Percentiles rank a stretch among this genome's conserved stretches.
Evolutionary conservation across 2,329 filamentous ascomycete genomes (phyloP).

Genomic region (Dothideomycetes sp.): DNA sequence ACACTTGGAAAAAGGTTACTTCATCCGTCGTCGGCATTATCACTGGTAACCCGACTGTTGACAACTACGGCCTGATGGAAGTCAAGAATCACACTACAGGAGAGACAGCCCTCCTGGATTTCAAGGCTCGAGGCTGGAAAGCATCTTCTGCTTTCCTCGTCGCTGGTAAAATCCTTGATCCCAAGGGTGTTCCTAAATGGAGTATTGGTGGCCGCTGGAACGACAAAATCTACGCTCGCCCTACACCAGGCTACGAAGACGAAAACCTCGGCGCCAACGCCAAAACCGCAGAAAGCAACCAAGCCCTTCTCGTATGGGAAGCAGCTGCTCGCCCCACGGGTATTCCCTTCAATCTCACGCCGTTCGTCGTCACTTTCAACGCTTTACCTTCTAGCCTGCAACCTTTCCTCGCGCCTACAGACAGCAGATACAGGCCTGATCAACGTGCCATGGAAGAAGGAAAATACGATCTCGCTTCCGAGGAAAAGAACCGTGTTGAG

Average conservation of each 20-base stretch:
- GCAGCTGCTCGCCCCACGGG: slow-evolving; percentile 69
- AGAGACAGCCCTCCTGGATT: slow-evolving; percentile 80
- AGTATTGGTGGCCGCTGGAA: slow-evolving; percentile 94
- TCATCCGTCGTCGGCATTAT: slow-evolving; percentile 98
- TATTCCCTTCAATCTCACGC: slow-evolving; percentile 94
- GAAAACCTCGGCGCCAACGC: slow-evolving; percentile 26
- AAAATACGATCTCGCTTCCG: slow-evolving; percentile 86
- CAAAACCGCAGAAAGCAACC: slow-evolving; percentile 36
- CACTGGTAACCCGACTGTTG: slow-evolving; percentile 89
- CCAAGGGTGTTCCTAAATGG: slow-evolving; percentile 71
- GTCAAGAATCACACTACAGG: slow-evolving; percentile 96
- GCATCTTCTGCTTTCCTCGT: slow-evolving; percentile 85
- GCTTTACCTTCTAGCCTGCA: slow-evolving; percentile 75
- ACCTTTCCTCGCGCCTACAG: slow-evolving; percentile 76
- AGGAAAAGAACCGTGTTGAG: slow-evolving; percentile 90
- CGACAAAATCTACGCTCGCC: slow-evolving; percentile 87
- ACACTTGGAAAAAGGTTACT: slow-evolving; percentile 98
- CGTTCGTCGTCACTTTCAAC: slow-evolving; percentile 91
- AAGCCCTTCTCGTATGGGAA: slow-evolving; percentile 90
- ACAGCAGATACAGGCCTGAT: slow-evolving; percentile 85
- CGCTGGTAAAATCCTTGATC: slow-evolving; percentile 73
- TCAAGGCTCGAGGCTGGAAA: slow-evolving; percentile 94
- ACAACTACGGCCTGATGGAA: slow-evolving; percentile 96
- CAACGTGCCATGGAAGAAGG: slow-evolving; percentile 98
- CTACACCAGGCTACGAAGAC: slow-evolving; percentile 83